A percentile compares a stretch with the other conserved stretches of the same genome.
Conservation (phyloP, 148 eudicot genomes). For the Rhododendron vialii region DNA sequence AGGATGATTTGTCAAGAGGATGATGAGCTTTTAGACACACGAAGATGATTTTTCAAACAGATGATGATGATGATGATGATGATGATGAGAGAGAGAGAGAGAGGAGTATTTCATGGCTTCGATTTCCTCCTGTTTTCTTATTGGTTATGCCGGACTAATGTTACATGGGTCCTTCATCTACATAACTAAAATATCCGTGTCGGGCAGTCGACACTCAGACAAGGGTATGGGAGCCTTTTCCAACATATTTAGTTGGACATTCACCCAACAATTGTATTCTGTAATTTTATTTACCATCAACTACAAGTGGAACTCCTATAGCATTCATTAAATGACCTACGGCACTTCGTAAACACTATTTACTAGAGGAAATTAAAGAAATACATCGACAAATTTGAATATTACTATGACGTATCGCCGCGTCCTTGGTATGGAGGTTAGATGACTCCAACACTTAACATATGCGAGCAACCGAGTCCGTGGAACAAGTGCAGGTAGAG, state of each 20-base stretch:
- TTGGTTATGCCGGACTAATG: neutral
- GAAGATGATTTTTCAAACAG: neutral
- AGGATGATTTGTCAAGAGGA: neutral
- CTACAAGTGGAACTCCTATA: neutral
- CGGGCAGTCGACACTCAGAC: neutral
- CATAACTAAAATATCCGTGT: neutral
- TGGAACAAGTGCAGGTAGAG: too few relatives aligned
- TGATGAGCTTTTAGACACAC: neutral
- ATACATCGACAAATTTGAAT: too few relatives aligned
- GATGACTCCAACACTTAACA: neutral
- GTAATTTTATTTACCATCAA: too few relatives aligned
- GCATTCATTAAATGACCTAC: too few relatives aligned
- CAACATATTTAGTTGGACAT: neutral
- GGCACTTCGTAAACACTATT: neutral
- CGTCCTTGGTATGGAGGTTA: neutral
- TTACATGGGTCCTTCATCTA: neutral
- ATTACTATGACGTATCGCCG: neutral
- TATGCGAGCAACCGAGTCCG: neutral
- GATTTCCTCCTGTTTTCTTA: neutral
- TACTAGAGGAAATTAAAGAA: neutral
- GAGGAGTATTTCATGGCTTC: neutral
- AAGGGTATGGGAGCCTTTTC: neutral
- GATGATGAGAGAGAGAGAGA: neutral
- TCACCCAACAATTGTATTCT: too few relatives aligned
- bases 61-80: too few relatives aligned